Evolutionary conservation across 1,284 basidiomycete genomes (phyloP).

Genomic region (Apiotrichum porosum): DNA sequence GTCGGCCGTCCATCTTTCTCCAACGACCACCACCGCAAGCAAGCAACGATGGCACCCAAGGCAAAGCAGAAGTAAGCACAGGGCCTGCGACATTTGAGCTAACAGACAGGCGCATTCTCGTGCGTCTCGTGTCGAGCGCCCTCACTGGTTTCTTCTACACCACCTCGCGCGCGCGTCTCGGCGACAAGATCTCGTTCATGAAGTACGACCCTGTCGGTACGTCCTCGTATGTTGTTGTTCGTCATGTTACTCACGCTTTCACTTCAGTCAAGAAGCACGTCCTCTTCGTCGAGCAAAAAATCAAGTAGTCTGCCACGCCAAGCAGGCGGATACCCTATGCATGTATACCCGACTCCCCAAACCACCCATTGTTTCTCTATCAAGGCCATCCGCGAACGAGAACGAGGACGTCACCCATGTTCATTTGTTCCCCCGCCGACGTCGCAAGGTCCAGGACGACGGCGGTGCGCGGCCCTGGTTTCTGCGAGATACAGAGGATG

Average conservation of each 20-base stretch:
- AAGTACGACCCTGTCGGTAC: conserved; percentile 83
- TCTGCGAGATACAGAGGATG: conserved; percentile 15
- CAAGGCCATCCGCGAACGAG: conserved; percentile 21
- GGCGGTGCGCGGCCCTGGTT: conserved; percentile 8
- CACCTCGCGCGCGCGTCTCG: conserved; percentile 64
- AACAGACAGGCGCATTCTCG: conserved; percentile 64
- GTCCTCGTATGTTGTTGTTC: conserved; percentile 36
- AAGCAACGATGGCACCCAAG: conserved; percentile 53
- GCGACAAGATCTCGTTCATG: conserved; percentile 69
- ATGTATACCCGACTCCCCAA: conserved; percentile 15
- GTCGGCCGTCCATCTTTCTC: no score
- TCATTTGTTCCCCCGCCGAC: conserved; percentile 15
- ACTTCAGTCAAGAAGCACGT: conserved; percentile 63
- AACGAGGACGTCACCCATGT: conserved; percentile 23
- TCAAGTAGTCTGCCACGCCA: conserved; percentile 53
- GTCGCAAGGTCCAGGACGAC: conserved; percentile 14
- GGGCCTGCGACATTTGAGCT: neutral
- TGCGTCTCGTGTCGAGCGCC: conserved; percentile 80
- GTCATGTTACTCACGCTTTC: no score
- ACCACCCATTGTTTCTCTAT: neutral
- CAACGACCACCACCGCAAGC: no score
- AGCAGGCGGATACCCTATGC: conserved; percentile 19
- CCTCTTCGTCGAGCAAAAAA: conserved; percentile 64
- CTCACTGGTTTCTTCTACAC: conserved; percentile 88
- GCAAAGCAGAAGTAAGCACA: conserved; percentile 55